Conservation (phyloP, 768 basidiomycete genomes). For the Suillus ampliporus region DNA sequence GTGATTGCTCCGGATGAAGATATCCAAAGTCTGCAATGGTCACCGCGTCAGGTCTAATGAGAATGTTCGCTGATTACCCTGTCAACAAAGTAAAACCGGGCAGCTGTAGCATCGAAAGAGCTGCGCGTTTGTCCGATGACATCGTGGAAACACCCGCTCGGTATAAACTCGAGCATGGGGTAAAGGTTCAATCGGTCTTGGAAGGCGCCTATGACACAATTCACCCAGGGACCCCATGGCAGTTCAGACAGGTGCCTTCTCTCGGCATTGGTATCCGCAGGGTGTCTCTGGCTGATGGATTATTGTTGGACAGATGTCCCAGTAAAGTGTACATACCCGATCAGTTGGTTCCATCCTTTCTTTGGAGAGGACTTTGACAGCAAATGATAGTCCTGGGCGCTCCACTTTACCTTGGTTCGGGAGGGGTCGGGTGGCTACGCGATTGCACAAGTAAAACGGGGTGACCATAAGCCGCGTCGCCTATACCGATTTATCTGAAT, state of each 20-base stretch:
- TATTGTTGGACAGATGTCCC: conserved; percentile 8
- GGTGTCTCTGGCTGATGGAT: conserved; percentile 23
- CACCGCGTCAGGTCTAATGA: conserved; percentile 57
- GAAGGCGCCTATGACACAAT: conserved; percentile 50
- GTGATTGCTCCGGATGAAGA: conserved; percentile 23
- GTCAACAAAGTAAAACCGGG: conserved; percentile 63
- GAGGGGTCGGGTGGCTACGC: conserved; percentile 34
- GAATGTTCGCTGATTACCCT: no score
- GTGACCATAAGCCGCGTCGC: conserved; percentile 45
- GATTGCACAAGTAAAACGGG: conserved; percentile 48
- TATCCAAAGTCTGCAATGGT: conserved; percentile 57
- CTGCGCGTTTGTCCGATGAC: conserved; percentile 37
- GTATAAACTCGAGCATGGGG: conserved; percentile 54
- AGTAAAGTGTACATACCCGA: conserved; percentile 24
- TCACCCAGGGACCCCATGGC: conserved; percentile 61
- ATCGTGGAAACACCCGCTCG: conserved; percentile 47
- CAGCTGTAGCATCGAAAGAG: conserved; percentile 36
- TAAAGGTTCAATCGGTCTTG: conserved; percentile 55
- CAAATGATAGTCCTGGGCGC: conserved; percentile 43
- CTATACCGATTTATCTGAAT: conserved; percentile 25
- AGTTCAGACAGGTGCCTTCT: conserved; percentile 47
- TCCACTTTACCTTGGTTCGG: conserved; percentile 35
- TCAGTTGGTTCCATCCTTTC: conserved; percentile 38
- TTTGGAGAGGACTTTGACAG: conserved; percentile 50
- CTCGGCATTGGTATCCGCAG: conserved; percentile 46